Evolutionary conservation across 169 alveolate genomes (phyloP).

Genomic region (Plasmodium vivax): DNA sequence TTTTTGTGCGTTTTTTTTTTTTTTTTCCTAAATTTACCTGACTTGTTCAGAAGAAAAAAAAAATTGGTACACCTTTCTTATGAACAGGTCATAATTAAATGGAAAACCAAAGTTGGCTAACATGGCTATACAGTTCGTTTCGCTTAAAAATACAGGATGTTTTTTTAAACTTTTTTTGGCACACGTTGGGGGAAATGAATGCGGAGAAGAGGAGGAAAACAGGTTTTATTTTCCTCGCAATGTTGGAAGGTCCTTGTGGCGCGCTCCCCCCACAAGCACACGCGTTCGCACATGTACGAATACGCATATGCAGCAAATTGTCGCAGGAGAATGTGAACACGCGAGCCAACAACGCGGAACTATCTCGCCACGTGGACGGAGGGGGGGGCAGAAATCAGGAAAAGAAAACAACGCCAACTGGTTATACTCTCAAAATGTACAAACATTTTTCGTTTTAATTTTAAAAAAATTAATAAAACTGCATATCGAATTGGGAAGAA

Average conservation of each 20-base stretch:
- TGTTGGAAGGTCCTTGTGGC: neutral
- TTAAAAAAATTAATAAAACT: neutral
- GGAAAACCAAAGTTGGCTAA: neutral
- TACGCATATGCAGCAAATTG: neutral
- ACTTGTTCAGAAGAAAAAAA: conserved; percentile 6
- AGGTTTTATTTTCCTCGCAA: neutral
- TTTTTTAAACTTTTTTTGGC: neutral
- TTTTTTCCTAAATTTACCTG: neutral
- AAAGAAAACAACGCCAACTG: neutral
- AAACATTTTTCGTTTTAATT: neutral
- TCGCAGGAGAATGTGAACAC: neutral
- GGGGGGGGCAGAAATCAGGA: neutral
- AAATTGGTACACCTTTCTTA: conserved; percentile 13
- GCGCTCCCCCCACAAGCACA: neutral
- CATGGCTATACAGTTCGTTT: neutral
- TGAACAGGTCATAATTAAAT: neutral
- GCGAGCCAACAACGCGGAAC: neutral
- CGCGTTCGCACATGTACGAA: neutral
- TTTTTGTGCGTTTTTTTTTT: neutral
- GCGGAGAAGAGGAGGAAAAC: neutral
- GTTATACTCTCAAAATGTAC: neutral
- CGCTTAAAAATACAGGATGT: neutral
- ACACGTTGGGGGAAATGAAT: neutral
- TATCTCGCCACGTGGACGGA: neutral
- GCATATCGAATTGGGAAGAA: neutral